Base-by-base conservation (phyloP, 192 early-diverging fungal species). In the Tieghemiomyces parasiticus region DNA sequence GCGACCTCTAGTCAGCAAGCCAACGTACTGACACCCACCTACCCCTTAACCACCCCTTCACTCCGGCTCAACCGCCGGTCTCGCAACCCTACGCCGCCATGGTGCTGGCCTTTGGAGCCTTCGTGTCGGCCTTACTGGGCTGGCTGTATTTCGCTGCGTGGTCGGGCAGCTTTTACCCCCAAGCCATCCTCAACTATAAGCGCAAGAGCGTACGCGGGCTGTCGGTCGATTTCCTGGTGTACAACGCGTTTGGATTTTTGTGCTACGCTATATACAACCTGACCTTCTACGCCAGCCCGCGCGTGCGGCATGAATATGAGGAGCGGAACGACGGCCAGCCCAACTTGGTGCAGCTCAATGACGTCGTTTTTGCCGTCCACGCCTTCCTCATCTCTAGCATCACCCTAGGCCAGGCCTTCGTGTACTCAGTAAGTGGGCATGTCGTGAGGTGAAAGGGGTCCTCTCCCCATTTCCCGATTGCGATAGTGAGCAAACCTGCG, bases 151-250 rank as follows among this genome's bases (percentile, higher is more conserved):
- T 91, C 65, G 48, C 78, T 6, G 85, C 91, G 26, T 95, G 93
- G 93, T 88, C 85, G 0, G 71, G 87, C 29, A 83, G 80, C 65
- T 95, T 95, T 63, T 95, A 92, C 65, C 91, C 91, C 4, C 90
- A 93, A 60, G 74, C 77, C 2, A 66, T 89, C 16, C 77, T 92
- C 46, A 92, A 95, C 74, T 84, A 73, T 65, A 65, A 62, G 25
- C 76, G 89, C 31, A 85, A 87, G 58, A 85, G 81, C 62, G 88
- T 93, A 8, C 74, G 83, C 42, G 93, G 93, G 0, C 71, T 96
- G 31, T 96, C 93, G 2, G 75, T 92, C 28, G 93, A 96, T 67
- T 96, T 91, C 77, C 64, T 93, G 1, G 77, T 81, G 55, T 83
- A 90, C 64, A 97, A 97, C 63, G 72, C 88, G 20, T 72, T 82